Conservation (phyloP, 495 filamentous ascomycete species). For the Aspergillus ellipticus region DNA sequence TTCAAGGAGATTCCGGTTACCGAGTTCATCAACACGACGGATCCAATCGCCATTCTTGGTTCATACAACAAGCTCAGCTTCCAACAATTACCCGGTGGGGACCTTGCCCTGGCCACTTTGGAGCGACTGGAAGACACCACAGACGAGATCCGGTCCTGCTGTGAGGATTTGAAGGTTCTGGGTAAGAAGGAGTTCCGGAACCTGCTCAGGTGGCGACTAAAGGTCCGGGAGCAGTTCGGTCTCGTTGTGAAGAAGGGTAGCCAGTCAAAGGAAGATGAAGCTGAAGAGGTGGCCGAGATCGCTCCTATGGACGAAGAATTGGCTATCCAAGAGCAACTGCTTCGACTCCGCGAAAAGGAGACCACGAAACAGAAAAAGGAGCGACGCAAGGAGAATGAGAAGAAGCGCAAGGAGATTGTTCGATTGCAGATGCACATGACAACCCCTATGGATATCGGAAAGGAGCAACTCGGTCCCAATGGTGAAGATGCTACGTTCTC, state of each 20-base stretch:
- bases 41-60: slow-evolving; percentile 95
- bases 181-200: slow-evolving; percentile 93
- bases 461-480: slow-evolving; percentile 77
- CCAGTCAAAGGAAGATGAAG: slow-evolving; percentile 47
- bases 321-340: slow-evolving; percentile 80
- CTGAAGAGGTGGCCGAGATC: slow-evolving; percentile 73
- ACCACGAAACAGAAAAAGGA: slow-evolving; percentile 71
- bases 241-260: slow-evolving; percentile 65
- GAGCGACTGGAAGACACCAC: slow-evolving; percentile 92
- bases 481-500: slow-evolving; percentile 81
- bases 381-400: slow-evolving; percentile 78
- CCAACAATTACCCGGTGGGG: slow-evolving; percentile 67
- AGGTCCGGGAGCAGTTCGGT: slow-evolving; percentile 87
- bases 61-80: slow-evolving; percentile 81
- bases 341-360: slow-evolving; percentile 75
- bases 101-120: slow-evolving; percentile 81
- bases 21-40: slow-evolving; percentile 91
- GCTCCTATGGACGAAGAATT: slow-evolving; percentile 92
- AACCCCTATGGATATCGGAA: slow-evolving; percentile 90
- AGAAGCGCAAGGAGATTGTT: slow-evolving; percentile 83
- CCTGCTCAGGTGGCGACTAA: slow-evolving; percentile 88
- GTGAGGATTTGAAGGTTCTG: slow-evolving; percentile 82
- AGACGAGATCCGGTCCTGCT: slow-evolving; percentile 78
- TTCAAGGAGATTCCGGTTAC: slow-evolving; percentile 83
- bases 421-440: slow-evolving; percentile 97